Percentiles rank a stretch among this genome's conserved stretches.
Evolutionary conservation across 768 basidiomycete species (phyloP).

Genomic region (Mycena kentingensis): DNA sequence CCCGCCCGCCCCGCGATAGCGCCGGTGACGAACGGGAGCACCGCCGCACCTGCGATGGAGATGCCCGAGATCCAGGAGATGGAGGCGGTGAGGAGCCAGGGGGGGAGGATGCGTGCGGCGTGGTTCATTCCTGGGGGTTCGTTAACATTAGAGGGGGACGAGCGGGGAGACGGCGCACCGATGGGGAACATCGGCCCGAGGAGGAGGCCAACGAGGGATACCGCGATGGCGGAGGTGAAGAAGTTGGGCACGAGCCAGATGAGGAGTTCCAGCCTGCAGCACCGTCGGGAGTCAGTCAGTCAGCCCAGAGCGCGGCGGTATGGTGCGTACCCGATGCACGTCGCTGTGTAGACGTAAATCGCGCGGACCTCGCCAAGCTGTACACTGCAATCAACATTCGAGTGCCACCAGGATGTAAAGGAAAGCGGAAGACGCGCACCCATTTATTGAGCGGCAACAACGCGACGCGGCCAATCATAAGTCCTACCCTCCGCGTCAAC

Average conservation of each 20-base stretch:
- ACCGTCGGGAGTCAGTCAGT: not conserved
- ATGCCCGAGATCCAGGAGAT: slow-evolving; percentile 55
- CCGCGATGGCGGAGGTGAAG: slow-evolving; percentile 47
- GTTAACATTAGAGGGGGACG: no score
- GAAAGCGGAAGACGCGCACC: not conserved
- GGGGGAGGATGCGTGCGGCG: slow-evolving; percentile 52
- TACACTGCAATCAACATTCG: not conserved
- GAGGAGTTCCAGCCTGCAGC: slow-evolving; percentile 45
- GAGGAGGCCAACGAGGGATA: slow-evolving; percentile 51
- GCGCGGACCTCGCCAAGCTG: not conserved
- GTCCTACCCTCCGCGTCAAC: not conserved
- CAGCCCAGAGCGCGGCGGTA: not conserved
- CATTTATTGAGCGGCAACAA: not conserved
- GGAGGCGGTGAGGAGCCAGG: slow-evolving; percentile 46
- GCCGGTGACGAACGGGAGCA: slow-evolving; percentile 54
- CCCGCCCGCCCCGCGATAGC: slow-evolving; percentile 47
- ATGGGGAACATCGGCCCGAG: slow-evolving; percentile 60
- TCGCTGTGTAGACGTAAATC: not conserved
- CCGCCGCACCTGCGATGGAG: slow-evolving; percentile 54
- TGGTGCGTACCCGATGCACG: not conserved
- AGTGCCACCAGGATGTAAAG: not conserved
- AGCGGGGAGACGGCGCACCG: no score
- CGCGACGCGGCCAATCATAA: not conserved
- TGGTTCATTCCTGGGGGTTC: no score
- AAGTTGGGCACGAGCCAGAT: slow-evolving; percentile 54